A percentile compares a stretch with the other conserved stretches of the same genome.
Conservation (phyloP, 352 stramenopile species). For the Globisporangium nagaii region DNA sequence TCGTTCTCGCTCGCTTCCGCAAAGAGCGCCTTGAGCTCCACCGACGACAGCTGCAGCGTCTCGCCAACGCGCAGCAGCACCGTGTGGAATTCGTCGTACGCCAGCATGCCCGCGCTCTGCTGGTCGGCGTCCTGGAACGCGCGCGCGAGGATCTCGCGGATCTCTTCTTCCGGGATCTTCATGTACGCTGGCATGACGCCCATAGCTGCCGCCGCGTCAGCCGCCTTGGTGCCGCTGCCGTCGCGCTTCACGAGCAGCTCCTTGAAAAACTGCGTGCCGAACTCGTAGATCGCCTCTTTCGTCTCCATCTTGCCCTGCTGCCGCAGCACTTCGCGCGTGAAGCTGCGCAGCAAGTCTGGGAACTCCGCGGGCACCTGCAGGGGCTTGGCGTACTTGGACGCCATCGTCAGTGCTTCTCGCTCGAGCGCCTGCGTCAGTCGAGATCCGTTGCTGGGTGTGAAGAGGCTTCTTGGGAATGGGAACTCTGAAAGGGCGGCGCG, state of each 20-base stretch:
- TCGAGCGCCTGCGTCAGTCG: too few species aligned
- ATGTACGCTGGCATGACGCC: conserved; percentile 32
- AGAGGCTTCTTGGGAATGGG: too few species aligned
- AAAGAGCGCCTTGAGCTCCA: conserved; percentile 50
- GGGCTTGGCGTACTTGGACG: conserved; percentile 81
- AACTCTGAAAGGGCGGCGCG: too few species aligned
- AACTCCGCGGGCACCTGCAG: conserved; percentile 73
- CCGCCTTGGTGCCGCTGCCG: conserved; percentile 12
- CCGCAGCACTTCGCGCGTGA: conserved; percentile 76
- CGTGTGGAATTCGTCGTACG: conserved; percentile 39
- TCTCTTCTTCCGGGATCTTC: conserved; percentile 51
- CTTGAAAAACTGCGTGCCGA: conserved; percentile 64
- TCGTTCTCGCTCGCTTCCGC: conserved; percentile 67
- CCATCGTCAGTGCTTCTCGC: conserved; percentile 36
- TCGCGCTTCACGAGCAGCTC: conserved; percentile 44
- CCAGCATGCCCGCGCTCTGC: conserved; percentile 32
- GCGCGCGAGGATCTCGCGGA: conserved; percentile 37
- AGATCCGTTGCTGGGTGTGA: too few species aligned
- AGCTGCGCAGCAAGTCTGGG: conserved; percentile 62
- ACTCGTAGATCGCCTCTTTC: conserved; percentile 75
- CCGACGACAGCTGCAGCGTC: conserved; percentile 46
- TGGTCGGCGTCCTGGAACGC: conserved; percentile 41
- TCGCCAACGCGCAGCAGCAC: conserved; percentile 40
- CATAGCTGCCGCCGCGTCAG: background rate
- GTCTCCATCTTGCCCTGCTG: conserved; percentile 80